Evolutionary conservation across 805 yeast species (phyloP), one percentile per base, ranked within the genome.

Genomic region (Cyberlindnera maritima): DNA sequence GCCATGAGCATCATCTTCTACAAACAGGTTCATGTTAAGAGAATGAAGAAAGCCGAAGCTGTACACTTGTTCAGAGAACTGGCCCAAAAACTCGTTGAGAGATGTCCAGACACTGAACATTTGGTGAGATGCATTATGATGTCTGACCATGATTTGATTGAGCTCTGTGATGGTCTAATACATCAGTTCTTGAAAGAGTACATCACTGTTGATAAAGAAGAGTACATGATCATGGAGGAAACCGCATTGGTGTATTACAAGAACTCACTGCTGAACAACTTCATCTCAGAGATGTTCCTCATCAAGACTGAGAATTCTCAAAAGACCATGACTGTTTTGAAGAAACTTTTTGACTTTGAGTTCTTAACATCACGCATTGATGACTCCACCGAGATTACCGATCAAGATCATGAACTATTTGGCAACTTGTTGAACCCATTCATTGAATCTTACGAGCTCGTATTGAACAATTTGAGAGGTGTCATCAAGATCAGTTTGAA

Each of bases 401-500:
- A n/a, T n/a, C n/a, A 49, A 7, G 49, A 43, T n/a, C 19, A 26
- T 13, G 38, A 37, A 23, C 32, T 57, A n/a, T 55, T 57, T 21
- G 33, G 39, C 6, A 33, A 54, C 7, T 41, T 55, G 1, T 38
- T 57, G 15, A 47, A 55, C 26, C 61, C 61, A 15, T 55, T 57
- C 44, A 36, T 57, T 3, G 61, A 57, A 36, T 55, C 61, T 3
- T 57, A 55, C 44, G 61, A 57, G 28, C 20, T 57, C 2, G 58
- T 49, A 2, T 36, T 53, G 14, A 45, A 46, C 33, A 52, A 57
- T 28, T 37, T 57, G 4, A 33, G 15, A 21, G 51, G 50, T 15
- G 50, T 57, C 8, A 47, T 54, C 14, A 37, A 44, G 4, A 48
- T 55, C 14, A 42, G 36, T 18, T 35, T 57, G 20, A 55, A 52